These are phyloP conservation scores for Calcarisporium arbuscula DNA, from an alignment of 2,329 filamentous ascomycete species.

Conservation along the genomic window DNA sequence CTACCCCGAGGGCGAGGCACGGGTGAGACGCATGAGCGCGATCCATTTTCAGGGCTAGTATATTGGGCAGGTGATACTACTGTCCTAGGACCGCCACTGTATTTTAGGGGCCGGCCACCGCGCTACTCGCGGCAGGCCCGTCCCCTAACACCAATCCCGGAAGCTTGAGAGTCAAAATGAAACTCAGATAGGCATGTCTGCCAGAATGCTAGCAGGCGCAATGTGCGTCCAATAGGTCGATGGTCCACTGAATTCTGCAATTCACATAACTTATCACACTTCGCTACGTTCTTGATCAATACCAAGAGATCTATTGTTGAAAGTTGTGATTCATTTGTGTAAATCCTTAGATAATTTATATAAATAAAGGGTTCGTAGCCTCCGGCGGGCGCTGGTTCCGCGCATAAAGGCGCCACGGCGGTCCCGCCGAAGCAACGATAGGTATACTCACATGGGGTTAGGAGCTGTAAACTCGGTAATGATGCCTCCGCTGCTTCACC, in stretches of 20 bases:
- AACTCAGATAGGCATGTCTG: not conserved
- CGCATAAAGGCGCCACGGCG: too few species aligned
- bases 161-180: not conserved
- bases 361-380: too few species aligned
- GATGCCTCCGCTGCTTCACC: slow-evolving; percentile 3
- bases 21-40: too few species aligned
- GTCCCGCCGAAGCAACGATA: not conserved
- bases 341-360: too few species aligned
- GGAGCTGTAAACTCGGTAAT: slow-evolving; percentile 1
- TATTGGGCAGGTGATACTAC: too few species aligned
- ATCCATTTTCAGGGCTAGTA: too few species aligned
- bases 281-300: slow-evolving; percentile 4
- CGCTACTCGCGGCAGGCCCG: too few species aligned
- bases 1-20: too few species aligned
- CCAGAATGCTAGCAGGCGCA: not conserved
- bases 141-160: too few species aligned
- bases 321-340: slow-evolving; percentile 4
- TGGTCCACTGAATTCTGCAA: slow-evolving; percentile 4
- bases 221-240: not conserved
- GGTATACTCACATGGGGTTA: not conserved
- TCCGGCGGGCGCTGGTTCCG: too few species aligned
- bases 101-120: too few species aligned
- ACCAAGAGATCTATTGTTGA: slow-evolving; percentile 4
- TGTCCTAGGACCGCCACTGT: too few species aligned
- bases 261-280: slow-evolving; percentile 5